Evolutionary conservation across 805 yeast species (phyloP), one percentile per base, ranked within the genome.

Genomic region (Starmerella tilneyi): DNA sequence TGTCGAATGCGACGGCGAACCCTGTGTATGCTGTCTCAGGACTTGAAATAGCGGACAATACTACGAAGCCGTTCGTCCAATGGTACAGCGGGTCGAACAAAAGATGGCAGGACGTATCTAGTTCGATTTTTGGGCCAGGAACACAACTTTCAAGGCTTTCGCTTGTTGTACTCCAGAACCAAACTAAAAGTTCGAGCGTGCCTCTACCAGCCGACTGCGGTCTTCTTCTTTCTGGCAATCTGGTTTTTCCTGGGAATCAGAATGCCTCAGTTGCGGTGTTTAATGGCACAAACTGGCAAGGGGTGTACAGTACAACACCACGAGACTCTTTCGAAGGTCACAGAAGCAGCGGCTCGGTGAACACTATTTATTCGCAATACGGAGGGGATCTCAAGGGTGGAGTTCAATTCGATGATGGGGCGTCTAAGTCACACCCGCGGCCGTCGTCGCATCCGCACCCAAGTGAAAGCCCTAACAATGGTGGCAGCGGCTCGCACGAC

Each of bases 231-330:
- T 64, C 81, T 3, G 94, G 94, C 29, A 52, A 59, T 22, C 65
- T 83, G 36, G 57, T 62, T 4, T 56, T 81, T 31, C 26, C 40
- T 3, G 13, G 22, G 3, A 13, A 17, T 5, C 36, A 19, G 8
- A 57, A 63, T 21, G 76, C 74, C 3, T 73, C 78, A 31, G 68
- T 76, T 22, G 89, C 88, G 0, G 62, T 74, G 23, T 84, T 61
- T 62, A 76, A 84, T 57, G 86, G 94, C 1, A 52, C 65, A 0
- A 41, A 53, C 7, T 85, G 94, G 94, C 56, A 64, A 24, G 94
- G 94, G 11, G 58, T 76, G 2, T 72, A 73, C 48, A 58, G 62
- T 5, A 47, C 59, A 2, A 55, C 58, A 6, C 3, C 21, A n/a
- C n/a, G n/a, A n/a, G n/a, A n/a, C n/a, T n/a, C n/a, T n/a, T n/a